Conservation (phyloP, 2,329 filamentous ascomycete species). For the Fusarium incarnatum region DNA sequence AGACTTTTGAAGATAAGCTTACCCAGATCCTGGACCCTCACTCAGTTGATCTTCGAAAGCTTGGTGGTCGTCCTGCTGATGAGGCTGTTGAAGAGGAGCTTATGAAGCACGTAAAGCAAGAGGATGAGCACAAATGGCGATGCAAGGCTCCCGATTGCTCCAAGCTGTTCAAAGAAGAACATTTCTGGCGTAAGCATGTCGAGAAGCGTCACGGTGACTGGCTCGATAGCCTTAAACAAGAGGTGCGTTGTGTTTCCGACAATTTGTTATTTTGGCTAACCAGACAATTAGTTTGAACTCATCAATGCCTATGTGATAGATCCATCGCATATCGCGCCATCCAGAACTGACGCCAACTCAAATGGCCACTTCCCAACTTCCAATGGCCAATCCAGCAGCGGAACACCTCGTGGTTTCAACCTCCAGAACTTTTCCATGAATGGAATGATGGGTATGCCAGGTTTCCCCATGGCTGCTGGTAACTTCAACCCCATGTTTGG, state of each 20-base stretch:
- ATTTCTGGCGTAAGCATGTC: slow-evolving; percentile 98
- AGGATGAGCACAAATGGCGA: slow-evolving; percentile 96
- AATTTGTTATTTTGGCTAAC: slow-evolving; percentile 14
- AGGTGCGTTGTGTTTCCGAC: slow-evolving; percentile 69
- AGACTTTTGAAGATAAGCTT: slow-evolving; percentile 97
- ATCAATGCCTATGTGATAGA: slow-evolving; percentile 96
- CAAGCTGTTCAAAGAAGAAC: slow-evolving; percentile 96
- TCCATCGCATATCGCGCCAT: slow-evolving; percentile 92
- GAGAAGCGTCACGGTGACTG: slow-evolving; percentile 96
- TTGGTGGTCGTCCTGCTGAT: slow-evolving; percentile 88
- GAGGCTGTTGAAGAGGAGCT: slow-evolving; percentile 90
- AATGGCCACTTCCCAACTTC: slow-evolving; percentile 93
- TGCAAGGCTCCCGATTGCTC: slow-evolving; percentile 97
- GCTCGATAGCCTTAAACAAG: slow-evolving; percentile 81
- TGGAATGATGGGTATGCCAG: slow-evolving; percentile 68
- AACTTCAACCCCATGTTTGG: slow-evolving; percentile 68
- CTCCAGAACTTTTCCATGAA: slow-evolving; percentile 77
- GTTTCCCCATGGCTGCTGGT: slow-evolving; percentile 65
- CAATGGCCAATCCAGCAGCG: slow-evolving; percentile 79
- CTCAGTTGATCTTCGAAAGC: slow-evolving; percentile 85
- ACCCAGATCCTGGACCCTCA: slow-evolving; percentile 92
- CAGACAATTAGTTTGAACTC: slow-evolving; percentile 74
- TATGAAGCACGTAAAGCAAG: slow-evolving; percentile 90
- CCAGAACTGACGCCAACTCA: slow-evolving; percentile 91
- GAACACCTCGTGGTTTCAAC: slow-evolving; percentile 93